Base-by-base conservation (phyloP, 441 rosid genomes). In the Croton laevigatus region DNA sequence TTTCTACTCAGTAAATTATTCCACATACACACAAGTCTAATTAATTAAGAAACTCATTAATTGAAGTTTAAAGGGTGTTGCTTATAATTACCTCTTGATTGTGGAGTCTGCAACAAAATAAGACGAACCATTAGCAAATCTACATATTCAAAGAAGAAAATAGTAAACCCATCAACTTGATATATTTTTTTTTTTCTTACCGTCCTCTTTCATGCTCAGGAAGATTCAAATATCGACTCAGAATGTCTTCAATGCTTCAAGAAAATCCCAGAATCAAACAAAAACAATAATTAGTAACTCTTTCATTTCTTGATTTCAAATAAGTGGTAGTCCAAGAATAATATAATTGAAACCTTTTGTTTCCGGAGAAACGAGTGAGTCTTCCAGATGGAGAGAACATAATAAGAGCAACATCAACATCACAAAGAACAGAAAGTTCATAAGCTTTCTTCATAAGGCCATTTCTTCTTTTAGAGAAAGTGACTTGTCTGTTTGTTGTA, bases 391-490 rank as follows among this genome's bases (percentile, higher is more conserved):
- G 85, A 22, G 86, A 84, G 62, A 86, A 86, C 81, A 82, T 77
- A 71, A 86, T 64, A 44, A 84, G 82, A 78, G 86, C 88, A 0
- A 84, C 80, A 73, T 84, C 88, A 67, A 82, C 84, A 67, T 79
- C 88, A 53, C 89, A 84, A 3, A 86, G 85, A 77, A 86, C 88
- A 20, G 88, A 86, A 54, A 86, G 86, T 68, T 86, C 87, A 59
- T 83, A 81, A 58, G 87, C 87, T 75, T 83, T 85, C 75, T 85
- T 85, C 73, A 81, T 62, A 22, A 83, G 79, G 12, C 89, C 87
- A 73, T 73, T 85, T 65, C 89, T 79, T 45, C 87, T 71, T 76
- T 83, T 86, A 1, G 89, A 86, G 84, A 83, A 86, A 62, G 87
- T 82, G 69, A 83, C 86, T 27, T 86, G 86, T 72, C 89, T 78